phyloP scores from a whole-genome alignment of 148 eudicot genomes.

The Spergularia bocconei region DNA sequence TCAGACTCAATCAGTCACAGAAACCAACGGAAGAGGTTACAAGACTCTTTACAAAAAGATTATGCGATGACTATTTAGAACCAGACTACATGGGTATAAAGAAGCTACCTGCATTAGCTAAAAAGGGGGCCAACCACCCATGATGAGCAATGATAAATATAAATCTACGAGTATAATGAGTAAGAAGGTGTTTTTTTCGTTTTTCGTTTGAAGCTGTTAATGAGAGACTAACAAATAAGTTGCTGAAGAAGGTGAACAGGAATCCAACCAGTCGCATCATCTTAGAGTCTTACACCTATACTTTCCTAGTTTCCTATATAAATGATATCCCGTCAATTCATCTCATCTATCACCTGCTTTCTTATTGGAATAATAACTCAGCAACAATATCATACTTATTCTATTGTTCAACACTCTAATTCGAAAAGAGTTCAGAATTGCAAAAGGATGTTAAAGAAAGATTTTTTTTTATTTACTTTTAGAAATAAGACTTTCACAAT shows the following conservation, averaged over 20 bases:
- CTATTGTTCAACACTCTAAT: slow-evolving; percentile 4
- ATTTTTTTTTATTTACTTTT: background rate
- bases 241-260: background rate
- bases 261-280: background rate
- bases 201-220: slow-evolving; percentile 1
- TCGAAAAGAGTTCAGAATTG: background rate
- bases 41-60: background rate
- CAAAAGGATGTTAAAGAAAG: background rate
- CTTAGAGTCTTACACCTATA: background rate
- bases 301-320: background rate
- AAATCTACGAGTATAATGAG: background rate
- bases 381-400: background rate
- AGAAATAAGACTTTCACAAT: background rate
- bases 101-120: background rate
- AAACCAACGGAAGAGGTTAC: background rate
- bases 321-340: background rate
- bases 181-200: slow-evolving; percentile 3
- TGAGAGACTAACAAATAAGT: background rate
- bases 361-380: background rate
- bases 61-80: background rate
- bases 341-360: background rate
- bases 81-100: background rate
- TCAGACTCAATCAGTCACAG: slow-evolving; percentile 1
- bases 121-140: background rate
- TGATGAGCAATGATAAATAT: background rate